Conservation (phyloP, 225 moss, liverwort and hornwort genomes). For the Polytrichum commune region DNA sequence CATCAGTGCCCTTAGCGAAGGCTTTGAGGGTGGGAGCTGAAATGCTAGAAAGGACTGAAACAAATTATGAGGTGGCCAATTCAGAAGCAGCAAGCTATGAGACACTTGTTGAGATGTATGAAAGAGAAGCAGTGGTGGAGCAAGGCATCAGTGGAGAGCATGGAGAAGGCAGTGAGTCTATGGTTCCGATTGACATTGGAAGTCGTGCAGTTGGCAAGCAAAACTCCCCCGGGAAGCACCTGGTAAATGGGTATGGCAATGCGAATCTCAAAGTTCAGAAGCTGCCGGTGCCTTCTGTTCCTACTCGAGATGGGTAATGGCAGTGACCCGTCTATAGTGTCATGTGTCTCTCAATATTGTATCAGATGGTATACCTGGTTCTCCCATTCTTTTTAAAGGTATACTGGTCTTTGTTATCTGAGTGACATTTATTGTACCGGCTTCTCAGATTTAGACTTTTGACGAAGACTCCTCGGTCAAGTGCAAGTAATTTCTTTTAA, state of each 20-base stretch:
- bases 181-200: neutral
- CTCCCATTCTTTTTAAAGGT: too few species aligned
- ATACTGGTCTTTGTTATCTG: too few species aligned
- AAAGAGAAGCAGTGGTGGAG: slow-evolving; percentile 5
- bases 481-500: too few species aligned
- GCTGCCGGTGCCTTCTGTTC: neutral
- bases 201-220: neutral
- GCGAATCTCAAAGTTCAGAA: neutral
- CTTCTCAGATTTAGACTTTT: too few species aligned
- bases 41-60: slow-evolving; percentile 4
- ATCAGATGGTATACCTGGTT: too few species aligned
- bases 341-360: too few species aligned
- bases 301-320: slow-evolving; percentile 2
- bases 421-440: too few species aligned
- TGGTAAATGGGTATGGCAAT: neutral
- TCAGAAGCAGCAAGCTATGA: neutral
- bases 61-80: neutral
- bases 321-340: too few species aligned
- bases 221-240: neutral
- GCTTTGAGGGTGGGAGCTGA: slow-evolving; percentile 7
- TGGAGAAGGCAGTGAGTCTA: neutral
- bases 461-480: too few species aligned
- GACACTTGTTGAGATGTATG: slow-evolving; percentile 7
- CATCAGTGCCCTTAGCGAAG: neutral
- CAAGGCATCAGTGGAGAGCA: slow-evolving; percentile 6